Evolutionary conservation across 257 asterid species (phyloP), one percentile per base, ranked within the genome.

Genomic region (Coffea eugenioides): DNA sequence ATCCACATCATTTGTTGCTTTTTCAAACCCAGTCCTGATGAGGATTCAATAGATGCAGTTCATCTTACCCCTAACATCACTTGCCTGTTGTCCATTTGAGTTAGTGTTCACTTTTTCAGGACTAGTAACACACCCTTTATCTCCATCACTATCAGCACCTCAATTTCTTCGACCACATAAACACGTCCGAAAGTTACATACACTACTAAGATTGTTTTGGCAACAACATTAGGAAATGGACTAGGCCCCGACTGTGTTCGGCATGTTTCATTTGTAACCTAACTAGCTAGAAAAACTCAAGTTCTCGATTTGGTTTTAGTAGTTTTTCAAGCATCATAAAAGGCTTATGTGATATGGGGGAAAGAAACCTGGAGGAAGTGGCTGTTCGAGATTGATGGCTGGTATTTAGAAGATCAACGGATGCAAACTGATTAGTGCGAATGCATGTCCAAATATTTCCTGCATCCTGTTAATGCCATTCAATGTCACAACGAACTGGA

Each of bases 1-100:
- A 85, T 87, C 90, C 83, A 83, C 87, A 82, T 83, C 85, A 82
- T 68, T 80, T 74, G 68, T 77, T 80, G 82, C 84, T 46, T 86
- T 88, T 82, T 69, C 72, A 59, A 54, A 52, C 59, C 76, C 76
- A 34, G 43, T 57, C 64, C 41, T 57, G 43, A 49, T 48, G 48
- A 41, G 21, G 15, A 7, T 11, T 51, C 81, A 80, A 79, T 56
- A 57, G 83, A 77, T 86, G 51, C 89, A 81, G 4, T 75, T 79
- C 89, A 86, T 83, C 85, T 79, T 69, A 39, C 81, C 77, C 80
- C 34, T 41, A 36, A 78, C 59, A 48, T 43, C 57, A 21, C 65
- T 61, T 52, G 52, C 70, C 68, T 67, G 21, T 27, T 73, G 76
- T 62, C 75, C 75, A 69, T 67, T 68, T 73, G 64, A 51, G 46